Evolutionary conservation across 2,329 filamentous ascomycete species (phyloP), one percentile per base, ranked within the genome.

Genomic region (Paracoccidioides lutzii): DNA sequence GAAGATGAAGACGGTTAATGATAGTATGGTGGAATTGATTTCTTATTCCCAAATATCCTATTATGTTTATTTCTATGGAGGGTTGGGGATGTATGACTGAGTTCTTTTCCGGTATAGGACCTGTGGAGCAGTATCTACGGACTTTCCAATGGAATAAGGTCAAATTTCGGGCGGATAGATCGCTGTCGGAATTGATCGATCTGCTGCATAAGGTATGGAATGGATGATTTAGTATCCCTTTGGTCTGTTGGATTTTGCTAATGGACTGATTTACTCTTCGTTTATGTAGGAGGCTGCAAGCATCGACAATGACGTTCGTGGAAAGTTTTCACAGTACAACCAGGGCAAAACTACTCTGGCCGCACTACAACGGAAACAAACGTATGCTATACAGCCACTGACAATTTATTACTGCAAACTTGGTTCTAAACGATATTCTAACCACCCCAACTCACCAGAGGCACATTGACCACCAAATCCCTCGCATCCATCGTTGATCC

Each of bases 91-190:
- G 54, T 37, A 30, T 52, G 41, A 22, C 41, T 42, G 15, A 49
- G 44, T 8, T 10, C 12, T 14, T 52, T 48, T 54, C 55, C 53
- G 52, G 37, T 56, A 58, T 69, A 97, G 91, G 95, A 72, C 90
- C 93, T n/a, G 90, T 91, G 58, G 91, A 96, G 65, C 86, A 91
- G 69, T 98, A 97, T 69, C 76, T 98, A 48, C 82, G 84, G 67
- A 84, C 81, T 55, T 98, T 97, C 73, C 81, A 82, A 62, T 98
- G 93, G 93, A 97, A 97, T 76, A 96, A 93, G 73, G 88, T 95
- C 73, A 93, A 95, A 70, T 98, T 97, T 73, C 84, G 93, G 65
- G 85, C 88, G 59, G 93, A 98, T 72, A 94, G 91, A 70, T 82
- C 91, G 52, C 81, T 98, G 59, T 80, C 83, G 55, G 91, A 97